These are phyloP conservation scores for Leishmania lainsoni DNA, from an alignment of 208 protist species.

Conservation along the genomic window DNA sequence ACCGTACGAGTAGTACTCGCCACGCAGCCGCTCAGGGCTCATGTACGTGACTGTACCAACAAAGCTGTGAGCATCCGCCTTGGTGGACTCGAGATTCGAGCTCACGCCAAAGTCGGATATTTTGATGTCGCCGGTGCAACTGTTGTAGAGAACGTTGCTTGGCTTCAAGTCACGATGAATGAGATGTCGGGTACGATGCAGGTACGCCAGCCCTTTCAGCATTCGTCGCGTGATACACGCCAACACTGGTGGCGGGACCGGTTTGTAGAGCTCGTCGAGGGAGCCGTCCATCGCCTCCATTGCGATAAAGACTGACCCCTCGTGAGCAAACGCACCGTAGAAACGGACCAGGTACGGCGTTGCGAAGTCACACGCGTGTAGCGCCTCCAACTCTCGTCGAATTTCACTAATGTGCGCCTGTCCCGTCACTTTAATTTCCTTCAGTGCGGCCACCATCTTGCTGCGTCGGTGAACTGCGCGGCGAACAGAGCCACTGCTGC, in stretches of 20 bases:
- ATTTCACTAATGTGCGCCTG: constrained; percentile 80
- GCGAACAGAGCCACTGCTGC: constrained; percentile 85
- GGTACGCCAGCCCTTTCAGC: constrained; percentile 83
- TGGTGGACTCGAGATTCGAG: constrained; percentile 86
- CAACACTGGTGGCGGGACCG: constrained; percentile 58
- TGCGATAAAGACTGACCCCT: constrained; percentile 91
- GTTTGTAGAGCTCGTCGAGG: constrained; percentile 64
- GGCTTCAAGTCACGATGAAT: constrained; percentile 98
- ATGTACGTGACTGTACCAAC: constrained; percentile 95
- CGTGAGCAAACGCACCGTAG: constrained; percentile 87
- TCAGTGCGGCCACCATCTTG: constrained; percentile 67
- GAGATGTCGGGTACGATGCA: constrained; percentile 87
- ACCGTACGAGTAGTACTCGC: constrained; percentile 88
- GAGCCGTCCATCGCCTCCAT: constrained; percentile 93
- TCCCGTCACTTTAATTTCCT: constrained; percentile 89
- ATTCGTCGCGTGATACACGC: constrained; percentile 78
- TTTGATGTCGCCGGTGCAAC: constrained; percentile 71
- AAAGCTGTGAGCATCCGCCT: constrained; percentile 84
- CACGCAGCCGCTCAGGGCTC: constrained; percentile 92
- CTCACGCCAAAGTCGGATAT: constrained; percentile 96
- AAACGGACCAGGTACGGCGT: constrained; percentile 77
- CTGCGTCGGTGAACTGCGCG: constrained; percentile 64
- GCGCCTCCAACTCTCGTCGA: constrained; percentile 80
- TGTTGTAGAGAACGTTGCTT: constrained; percentile 96
- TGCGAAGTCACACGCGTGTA: constrained; percentile 54